These are phyloP conservation scores for Asclepias syriaca DNA, from an alignment of 257 asterid species.

Conservation along the genomic window DNA sequence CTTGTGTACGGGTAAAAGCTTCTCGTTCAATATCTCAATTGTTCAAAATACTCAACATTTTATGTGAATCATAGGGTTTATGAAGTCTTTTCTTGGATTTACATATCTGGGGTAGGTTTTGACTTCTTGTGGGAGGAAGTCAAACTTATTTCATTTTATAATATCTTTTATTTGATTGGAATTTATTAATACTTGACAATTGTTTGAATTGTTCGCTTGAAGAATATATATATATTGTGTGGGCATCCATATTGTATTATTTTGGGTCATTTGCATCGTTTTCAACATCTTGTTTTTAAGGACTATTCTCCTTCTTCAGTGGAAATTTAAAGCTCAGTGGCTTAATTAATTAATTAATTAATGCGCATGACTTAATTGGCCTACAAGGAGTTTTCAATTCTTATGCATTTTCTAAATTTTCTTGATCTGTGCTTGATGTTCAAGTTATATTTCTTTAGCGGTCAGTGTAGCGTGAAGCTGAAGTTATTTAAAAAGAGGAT, in stretches of 20 bases:
- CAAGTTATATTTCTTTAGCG: not conserved
- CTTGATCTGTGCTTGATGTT: not conserved
- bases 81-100: slow-evolving; percentile 4
- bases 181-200: not conserved
- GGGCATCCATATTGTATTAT: not conserved
- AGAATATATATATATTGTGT: not conserved
- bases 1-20: not conserved
- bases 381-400: not conserved
- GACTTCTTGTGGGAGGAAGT: not conserved
- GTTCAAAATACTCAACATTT: not conserved
- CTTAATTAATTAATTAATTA: not conserved
- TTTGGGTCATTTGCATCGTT: not conserved
- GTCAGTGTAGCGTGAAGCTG: not conserved
- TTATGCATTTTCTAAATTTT: not conserved
- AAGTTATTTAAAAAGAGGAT: not conserved
- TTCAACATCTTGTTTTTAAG: not conserved
- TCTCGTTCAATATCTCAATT: not conserved
- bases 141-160: not conserved
- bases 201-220: not conserved
- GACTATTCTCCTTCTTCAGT: not conserved
- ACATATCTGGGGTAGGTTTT: slow-evolving; percentile 11
- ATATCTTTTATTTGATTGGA: not conserved
- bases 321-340: not conserved
- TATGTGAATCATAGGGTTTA: not conserved
- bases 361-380: not conserved